Percentiles rank a stretch among this genome's conserved stretches.
phyloP scores from a whole-genome alignment of 78 protist species.

The Protostelium mycophagum region DNA sequence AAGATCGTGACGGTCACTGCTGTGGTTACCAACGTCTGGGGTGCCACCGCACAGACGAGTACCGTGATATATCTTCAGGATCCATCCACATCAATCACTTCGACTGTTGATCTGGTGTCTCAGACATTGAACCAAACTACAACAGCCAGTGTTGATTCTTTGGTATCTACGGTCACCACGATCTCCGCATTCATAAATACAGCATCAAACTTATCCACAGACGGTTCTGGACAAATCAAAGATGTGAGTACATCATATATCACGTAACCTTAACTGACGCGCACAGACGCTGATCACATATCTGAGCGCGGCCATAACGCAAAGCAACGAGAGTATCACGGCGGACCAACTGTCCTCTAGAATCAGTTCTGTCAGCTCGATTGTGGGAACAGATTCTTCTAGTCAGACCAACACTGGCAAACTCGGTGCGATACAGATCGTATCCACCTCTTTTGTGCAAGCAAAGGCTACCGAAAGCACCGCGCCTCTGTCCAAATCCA shows the following conservation, averaged over 20 bases:
- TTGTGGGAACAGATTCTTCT: not conserved
- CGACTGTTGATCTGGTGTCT: not conserved
- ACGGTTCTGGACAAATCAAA: not conserved
- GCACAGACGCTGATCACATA: not conserved
- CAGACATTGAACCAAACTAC: not conserved
- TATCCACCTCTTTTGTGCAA: not conserved
- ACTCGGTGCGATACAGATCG: not conserved
- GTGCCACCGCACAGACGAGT: not conserved
- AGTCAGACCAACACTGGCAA: not conserved
- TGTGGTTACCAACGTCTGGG: not conserved
- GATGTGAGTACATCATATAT: not conserved
- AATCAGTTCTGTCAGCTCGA: not conserved
- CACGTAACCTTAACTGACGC: too few species aligned
- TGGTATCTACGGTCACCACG: not conserved
- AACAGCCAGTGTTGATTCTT: not conserved
- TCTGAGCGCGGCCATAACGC: not conserved
- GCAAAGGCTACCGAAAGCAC: not conserved
- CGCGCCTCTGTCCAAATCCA: not conserved
- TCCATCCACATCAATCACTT: not conserved
- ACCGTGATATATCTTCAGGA: not conserved
- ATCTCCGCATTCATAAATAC: not conserved
- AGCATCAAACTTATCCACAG: not conserved
- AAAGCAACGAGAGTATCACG: not conserved
- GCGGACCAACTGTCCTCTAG: not conserved
- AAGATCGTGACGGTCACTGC: not conserved